These are phyloP conservation scores for Pisolithus thermaeus DNA, from an alignment of 1,284 basidiomycete genomes.

Conservation along the genomic window DNA sequence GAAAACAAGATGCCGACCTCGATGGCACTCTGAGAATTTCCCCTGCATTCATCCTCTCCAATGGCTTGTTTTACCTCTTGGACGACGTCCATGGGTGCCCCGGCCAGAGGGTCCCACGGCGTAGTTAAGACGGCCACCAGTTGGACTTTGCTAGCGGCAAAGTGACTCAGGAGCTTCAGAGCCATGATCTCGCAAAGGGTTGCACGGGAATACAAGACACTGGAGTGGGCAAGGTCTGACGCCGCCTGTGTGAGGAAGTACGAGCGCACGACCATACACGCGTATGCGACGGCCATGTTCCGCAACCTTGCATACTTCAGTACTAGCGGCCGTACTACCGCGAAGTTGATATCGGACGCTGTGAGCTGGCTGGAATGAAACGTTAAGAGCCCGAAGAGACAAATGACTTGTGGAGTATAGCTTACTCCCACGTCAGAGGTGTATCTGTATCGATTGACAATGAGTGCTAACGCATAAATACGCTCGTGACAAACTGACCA, in stretches of 20 bases:
- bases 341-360: slow-evolving; percentile 80
- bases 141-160: slow-evolving; percentile 66
- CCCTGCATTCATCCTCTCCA: slow-evolving; percentile 48
- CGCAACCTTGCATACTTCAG: slow-evolving; percentile 70
- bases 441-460: slow-evolving; percentile 46
- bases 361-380: slow-evolving; percentile 55
- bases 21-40: slow-evolving; percentile 65
- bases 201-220: slow-evolving; percentile 65
- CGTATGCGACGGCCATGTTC: slow-evolving; percentile 70
- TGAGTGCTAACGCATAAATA: slow-evolving; percentile 5
- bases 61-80: slow-evolving; percentile 54
- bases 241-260: slow-evolving; percentile 39
- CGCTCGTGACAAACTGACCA: slow-evolving; percentile 10
- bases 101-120: slow-evolving; percentile 75
- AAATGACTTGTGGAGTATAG: neutral
- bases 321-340: slow-evolving; percentile 75
- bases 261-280: slow-evolving; percentile 64
- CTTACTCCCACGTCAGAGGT: slow-evolving; percentile 77
- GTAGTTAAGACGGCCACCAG: slow-evolving; percentile 72
- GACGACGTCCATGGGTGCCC: slow-evolving; percentile 64
- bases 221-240: slow-evolving; percentile 67
- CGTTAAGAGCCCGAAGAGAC: neutral
- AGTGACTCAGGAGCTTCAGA: slow-evolving; percentile 75
- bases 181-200: slow-evolving; percentile 79
- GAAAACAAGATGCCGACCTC: slow-evolving; percentile 48